Base-by-base conservation (phyloP, 2,329 filamentous ascomycete species). In the Macrophomina tecta region DNA sequence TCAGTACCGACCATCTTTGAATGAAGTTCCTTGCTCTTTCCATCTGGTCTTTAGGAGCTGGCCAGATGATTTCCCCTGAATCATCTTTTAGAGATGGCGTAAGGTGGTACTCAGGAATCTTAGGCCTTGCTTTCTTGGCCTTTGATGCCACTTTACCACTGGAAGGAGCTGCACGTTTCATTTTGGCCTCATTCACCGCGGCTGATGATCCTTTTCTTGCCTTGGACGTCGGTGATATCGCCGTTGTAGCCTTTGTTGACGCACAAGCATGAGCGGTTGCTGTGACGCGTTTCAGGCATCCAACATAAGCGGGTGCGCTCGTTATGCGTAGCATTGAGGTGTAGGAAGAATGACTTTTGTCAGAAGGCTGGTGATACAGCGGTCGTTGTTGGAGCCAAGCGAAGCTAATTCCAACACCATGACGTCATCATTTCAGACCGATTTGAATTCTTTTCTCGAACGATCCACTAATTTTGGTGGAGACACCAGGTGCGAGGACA, bases 1-100 rank as follows among this genome's bases (percentile, higher is more conserved):
- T 23, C 5, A 14, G 11, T 56, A 69, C 76, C 61, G 77, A 86
- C 88, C 88, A 89, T 74, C 88, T 82, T 53, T 74, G 77, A 61
- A 91, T 86, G 60, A 90, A 86, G 1, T 76, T 71, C 61, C 86
- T 80, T 2, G 88, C 89, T 7, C 76, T 75, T 9, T 85, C 77
- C 42, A 91, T 86, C 64, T 89, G 85, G 11, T 76, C 75, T 61
- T 74, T 76, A 1, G 87, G 84, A 1, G 89, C 89, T 2, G 89
- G 89, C 89, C 89, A 91, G 38, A 68, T 28, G 9, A 65, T 53
- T 28, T 68, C 66, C 18, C 66, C 66, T n/a, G 61, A 46, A 34
- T 42, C 51, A 38, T 68, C 66, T 18, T 23, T 49, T n/a, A 38
- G 16, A 7, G 61, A 60, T 2, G 66, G 61, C 2, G 66, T 68